Conservation (phyloP, 805 yeast genomes). For the Metschnikowia vanudenii region DNA sequence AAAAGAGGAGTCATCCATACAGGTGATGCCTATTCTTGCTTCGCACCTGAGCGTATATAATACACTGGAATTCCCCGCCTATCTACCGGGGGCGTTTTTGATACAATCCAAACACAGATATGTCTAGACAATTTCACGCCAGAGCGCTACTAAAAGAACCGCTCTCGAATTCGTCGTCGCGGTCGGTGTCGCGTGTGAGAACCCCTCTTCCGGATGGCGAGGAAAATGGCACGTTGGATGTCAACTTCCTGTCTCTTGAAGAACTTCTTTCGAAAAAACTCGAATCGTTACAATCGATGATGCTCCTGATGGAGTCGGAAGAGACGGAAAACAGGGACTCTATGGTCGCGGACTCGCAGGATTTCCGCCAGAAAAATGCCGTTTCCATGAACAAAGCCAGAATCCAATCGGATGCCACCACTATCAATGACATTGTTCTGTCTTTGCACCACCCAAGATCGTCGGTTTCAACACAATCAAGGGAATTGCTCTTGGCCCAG, state of each 20-base stretch:
- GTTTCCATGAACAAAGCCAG: conserved; percentile 32
- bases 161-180: conserved; percentile 29
- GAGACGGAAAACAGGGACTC: conserved; percentile 21
- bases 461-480: conserved; percentile 44
- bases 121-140: conserved; percentile 14
- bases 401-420: conserved; percentile 35
- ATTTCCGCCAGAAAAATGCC: conserved; percentile 29
- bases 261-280: conserved; percentile 33
- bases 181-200: conserved; percentile 33
- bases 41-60: conserved; percentile 4
- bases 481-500: conserved; percentile 52
- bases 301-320: conserved; percentile 17
- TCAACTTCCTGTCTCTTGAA: conserved; percentile 34
- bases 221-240: conserved; percentile 36
- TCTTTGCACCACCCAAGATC: conserved; percentile 43
- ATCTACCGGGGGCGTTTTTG: background rate
- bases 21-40: conserved; percentile 12
- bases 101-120: background rate
- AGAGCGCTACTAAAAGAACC: conserved; percentile 17
- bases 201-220: conserved; percentile 36
- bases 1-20: background rate
- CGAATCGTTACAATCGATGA: conserved; percentile 28
- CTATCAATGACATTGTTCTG: conserved; percentile 45
- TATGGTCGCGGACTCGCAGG: conserved; percentile 22
- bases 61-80: background rate